Percentiles rank a stretch among this genome's conserved stretches.
Conservation (phyloP, 2,329 filamentous ascomycete genomes). For the Ophiocordyceps polyrhachis-furcata region DNA sequence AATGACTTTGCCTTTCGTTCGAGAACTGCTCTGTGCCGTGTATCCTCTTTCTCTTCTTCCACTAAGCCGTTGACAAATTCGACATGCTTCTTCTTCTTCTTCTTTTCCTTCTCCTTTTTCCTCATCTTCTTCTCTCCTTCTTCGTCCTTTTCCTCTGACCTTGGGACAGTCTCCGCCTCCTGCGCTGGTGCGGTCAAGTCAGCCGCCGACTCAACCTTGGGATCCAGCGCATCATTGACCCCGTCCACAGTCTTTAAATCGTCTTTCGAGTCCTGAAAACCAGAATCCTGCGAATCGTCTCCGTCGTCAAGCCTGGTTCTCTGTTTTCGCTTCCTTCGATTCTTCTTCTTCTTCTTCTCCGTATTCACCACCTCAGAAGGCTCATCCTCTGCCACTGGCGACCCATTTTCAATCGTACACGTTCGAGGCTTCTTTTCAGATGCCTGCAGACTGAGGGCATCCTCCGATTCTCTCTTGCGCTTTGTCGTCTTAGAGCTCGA, state of each 20-base stretch:
- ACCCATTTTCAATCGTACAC: conserved; percentile 2
- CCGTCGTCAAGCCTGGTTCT: conserved; percentile 10
- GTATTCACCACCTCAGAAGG: conserved; percentile 1
- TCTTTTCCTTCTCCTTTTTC: conserved; percentile 9
- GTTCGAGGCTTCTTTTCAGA: conserved; percentile 17
- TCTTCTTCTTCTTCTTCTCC: conserved; percentile 11
- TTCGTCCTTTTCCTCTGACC: too few relatives aligned
- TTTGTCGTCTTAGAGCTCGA: conserved; percentile 11
- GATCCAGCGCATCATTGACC: not conserved
- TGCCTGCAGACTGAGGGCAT: conserved; percentile 10
- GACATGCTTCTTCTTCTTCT: not conserved
- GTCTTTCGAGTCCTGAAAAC: conserved; percentile 3
- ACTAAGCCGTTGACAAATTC: conserved; percentile 5
- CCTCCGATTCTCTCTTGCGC: conserved; percentile 16
- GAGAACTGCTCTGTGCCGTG: conserved; percentile 30
- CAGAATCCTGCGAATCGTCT: conserved; percentile 4
- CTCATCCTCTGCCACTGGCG: not conserved
- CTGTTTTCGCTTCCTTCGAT: conserved; percentile 16
- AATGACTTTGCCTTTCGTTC: conserved; percentile 37
- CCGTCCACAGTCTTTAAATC: not conserved
- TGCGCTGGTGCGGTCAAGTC: too few relatives aligned
- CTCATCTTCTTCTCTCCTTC: conserved; percentile 2
- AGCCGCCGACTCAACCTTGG: not conserved
- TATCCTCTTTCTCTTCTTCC: conserved; percentile 11
- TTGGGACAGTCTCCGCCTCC: too few relatives aligned